Evolutionary conservation across 73 alveolate genomes (phyloP).

Genomic region (Symbiodinium pilosum): DNA sequence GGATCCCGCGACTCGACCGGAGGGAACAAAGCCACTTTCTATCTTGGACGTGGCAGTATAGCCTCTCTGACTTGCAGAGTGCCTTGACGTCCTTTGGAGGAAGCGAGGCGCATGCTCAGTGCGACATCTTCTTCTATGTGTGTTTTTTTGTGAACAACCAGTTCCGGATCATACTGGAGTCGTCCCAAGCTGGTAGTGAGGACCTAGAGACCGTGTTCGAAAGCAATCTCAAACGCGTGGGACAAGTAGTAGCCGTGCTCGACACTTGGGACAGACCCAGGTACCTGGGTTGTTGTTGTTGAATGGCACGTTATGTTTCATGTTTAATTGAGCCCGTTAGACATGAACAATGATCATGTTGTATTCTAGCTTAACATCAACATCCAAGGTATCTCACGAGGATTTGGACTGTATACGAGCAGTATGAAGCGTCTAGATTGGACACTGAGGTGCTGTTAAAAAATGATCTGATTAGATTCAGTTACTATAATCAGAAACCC

Average conservation of each 20-base stretch:
- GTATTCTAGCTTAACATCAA: no score
- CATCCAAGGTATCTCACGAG: background rate
- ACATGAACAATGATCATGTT: no score
- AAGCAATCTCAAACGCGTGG: background rate
- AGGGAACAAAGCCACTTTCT: background rate
- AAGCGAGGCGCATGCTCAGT: no score
- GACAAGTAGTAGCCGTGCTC: background rate
- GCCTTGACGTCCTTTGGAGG: no score
- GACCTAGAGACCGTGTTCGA: background rate
- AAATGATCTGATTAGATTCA: no score
- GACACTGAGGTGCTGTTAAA: no score
- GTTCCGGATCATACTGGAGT: background rate
- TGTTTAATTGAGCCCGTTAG: no score
- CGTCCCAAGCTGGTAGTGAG: background rate
- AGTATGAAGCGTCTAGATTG: background rate
- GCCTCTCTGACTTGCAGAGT: no score
- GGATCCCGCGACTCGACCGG: background rate
- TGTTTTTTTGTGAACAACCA: constrained; percentile 36
- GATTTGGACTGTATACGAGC: constrained; percentile 13
- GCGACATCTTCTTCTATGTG: background rate
- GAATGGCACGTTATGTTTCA: no score
- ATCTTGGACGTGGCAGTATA: no score
- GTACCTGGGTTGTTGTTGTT: background rate
- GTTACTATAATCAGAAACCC: no score
- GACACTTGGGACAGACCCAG: constrained; percentile 4